Evolutionary conservation across 1,139 yeast species (phyloP), one percentile per base, ranked within the genome.

Genomic region (Blastobotrys buckinghamii): DNA sequence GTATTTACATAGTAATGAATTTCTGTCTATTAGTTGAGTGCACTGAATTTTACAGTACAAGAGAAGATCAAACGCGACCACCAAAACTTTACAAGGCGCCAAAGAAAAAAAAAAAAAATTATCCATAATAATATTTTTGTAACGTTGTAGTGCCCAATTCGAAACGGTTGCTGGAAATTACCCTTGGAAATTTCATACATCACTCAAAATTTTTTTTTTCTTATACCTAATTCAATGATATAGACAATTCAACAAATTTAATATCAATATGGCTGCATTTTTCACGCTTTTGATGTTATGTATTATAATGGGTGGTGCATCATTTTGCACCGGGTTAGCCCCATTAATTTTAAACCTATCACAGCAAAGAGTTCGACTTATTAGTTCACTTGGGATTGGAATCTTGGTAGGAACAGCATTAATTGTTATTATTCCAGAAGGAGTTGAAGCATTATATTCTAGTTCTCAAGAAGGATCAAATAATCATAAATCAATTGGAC

Each of bases 351-450:
- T 70, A 37, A 57, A 64, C 10, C 54, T 71, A 45, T 61, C 71
- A 6, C 59, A 60, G 2, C 49, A 55, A 8, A 55, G 59, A 36
- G 58, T 71, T 36, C 57, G 67, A 24, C 55, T 58, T 39, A 57
- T 75, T 16, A 75, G 85, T 1, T 65, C 75, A 12, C 67, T 81
- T 47, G 81, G 85, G 51, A 73, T 76, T 59, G 92, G 92, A 0
- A 68, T 84, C 24, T 70, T 84, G 44, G 68, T 82, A 5, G 82
- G 88, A 2, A 78, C 89, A 0, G 74, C 85, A 0, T 62, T 82
- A 48, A 72, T 79, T n/a, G 71, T 84, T 20, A 79, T 83, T 22
- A 72, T 84, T 17, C 92, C 92, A 0, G 92, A 84, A 62, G 89
- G 89, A 6, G 69, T 79, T 33, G 79, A 76, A 55, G 72, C 75